These are phyloP conservation scores for Aureobasidium sp. DNA, from an alignment of 2,329 filamentous ascomycete species.

Conservation along the genomic window DNA sequence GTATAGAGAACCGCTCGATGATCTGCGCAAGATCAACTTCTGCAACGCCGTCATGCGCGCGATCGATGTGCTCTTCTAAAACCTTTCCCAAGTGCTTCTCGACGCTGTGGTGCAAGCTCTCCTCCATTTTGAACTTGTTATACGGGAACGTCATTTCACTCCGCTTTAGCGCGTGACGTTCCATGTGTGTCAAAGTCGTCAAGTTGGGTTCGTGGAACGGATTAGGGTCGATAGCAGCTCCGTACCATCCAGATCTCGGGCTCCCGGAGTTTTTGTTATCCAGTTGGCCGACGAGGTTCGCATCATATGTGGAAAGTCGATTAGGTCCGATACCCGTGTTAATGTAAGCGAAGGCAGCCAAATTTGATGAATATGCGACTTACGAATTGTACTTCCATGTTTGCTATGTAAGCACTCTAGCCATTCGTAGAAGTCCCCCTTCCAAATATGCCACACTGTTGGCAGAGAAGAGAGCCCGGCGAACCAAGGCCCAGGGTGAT, in stretches of 20 bases:
- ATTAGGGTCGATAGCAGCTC: neutral
- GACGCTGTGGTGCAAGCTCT: neutral
- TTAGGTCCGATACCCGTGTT: neutral
- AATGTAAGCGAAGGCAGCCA: neutral
- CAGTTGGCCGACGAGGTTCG: neutral
- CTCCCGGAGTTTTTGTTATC: neutral
- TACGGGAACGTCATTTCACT: neutral
- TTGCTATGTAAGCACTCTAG: neutral
- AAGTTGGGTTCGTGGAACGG: neutral
- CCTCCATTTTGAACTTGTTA: neutral
- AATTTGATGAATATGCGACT: neutral
- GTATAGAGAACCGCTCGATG: neutral
- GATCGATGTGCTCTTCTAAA: neutral
- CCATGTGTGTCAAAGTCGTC: neutral
- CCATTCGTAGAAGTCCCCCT: neutral
- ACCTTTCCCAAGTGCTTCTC: neutral
- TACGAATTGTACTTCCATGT: neutral
- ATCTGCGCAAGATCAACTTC: neutral
- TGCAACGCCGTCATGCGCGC: neutral
- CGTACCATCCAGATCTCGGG: neutral
- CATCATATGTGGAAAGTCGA: neutral
- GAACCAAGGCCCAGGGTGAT: neutral
- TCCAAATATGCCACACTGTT: neutral
- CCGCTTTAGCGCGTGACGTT: neutral
- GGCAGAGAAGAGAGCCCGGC: neutral